Base-by-base conservation (phyloP, 192 early-diverging fungal species). In the Mortierella claussenii region DNA sequence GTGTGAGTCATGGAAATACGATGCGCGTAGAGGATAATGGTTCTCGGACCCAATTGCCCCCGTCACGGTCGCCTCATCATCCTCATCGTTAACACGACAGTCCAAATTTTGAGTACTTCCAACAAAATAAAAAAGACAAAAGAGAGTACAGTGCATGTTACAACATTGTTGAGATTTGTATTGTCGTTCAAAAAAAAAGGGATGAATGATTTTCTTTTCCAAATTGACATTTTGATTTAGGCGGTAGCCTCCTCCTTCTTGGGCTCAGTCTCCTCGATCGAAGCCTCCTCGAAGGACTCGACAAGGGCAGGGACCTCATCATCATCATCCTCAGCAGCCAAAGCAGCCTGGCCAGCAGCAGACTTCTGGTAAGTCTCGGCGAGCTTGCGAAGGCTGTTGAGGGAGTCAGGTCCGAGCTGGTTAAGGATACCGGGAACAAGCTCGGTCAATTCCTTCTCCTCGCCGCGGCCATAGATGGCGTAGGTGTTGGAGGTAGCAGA, bases 231-330 rank as follows among this genome's bases (percentile, higher is more conserved):
- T 23, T 48, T 46, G 20, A 48, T 54, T 75, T 75, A 75, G 42
- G 70, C 70, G 27, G 70, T 68, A 46, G 55, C 47, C 58, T 60
- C 64, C 54, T 71, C 60, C 69, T 71, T 55, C 69, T 71, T 55
- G 57, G 58, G 24, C 63, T 75, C 62, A 50, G 58, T 33, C 63
- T 75, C 62, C 56, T 75, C 62, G 42, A 75, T 54, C 27, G 70
- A 43, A 55, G 57, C 70, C 43, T 75, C 62, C 48, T 75, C 70
- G 62, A 86, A 49, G 69, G 85, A 78, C 79, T 81, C 81, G 59
- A 98, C 94, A 63, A 99, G 89, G 46, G 95, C 97, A 40, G 96
- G 96, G 63, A 99, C 92, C 65, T 97, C 96, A 76, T 99, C 97
- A 75, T 96, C 95, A 69, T 97, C 95, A 83, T 18, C 76, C 78